These are phyloP conservation scores for Aspergillus eucalypticola DNA, from an alignment of 2,329 filamentous ascomycete species.

Conservation along the genomic window DNA sequence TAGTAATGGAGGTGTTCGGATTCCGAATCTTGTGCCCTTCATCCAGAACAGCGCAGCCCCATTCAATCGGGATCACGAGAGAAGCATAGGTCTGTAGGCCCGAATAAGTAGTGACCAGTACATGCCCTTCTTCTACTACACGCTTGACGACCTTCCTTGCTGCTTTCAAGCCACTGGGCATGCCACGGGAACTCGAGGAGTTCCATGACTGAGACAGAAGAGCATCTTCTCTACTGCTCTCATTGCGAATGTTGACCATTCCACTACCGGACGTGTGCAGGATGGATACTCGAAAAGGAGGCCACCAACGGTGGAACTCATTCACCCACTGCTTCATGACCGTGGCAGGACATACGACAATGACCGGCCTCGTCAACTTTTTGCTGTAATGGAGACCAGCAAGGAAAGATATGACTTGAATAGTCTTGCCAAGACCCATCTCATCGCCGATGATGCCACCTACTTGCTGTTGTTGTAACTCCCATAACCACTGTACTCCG, in stretches of 20 bases:
- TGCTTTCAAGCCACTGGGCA: conserved; percentile 61
- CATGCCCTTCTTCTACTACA: conserved; percentile 81
- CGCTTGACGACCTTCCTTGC: conserved; percentile 79
- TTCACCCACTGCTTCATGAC: conserved; percentile 98
- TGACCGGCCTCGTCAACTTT: conserved; percentile 77
- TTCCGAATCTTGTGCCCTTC: conserved; percentile 99
- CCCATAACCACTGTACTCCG: conserved; percentile 92
- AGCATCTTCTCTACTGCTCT: conserved; percentile 63
- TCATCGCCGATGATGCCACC: conserved; percentile 96
- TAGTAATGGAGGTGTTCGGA: conserved; percentile 89
- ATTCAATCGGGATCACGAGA: conserved; percentile 76
- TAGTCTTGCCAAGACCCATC: conserved; percentile 98
- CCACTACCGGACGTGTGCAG: conserved; percentile 93
- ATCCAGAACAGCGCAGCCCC: conserved; percentile 92
- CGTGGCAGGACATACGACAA: conserved; percentile 90
- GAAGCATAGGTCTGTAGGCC: conserved; percentile 91
- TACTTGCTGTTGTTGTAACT: conserved; percentile 84
- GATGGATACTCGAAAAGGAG: conserved; percentile 93
- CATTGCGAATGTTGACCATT: conserved; percentile 76
- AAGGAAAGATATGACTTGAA: conserved; percentile 77
- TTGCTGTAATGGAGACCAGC: conserved; percentile 91
- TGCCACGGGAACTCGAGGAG: conserved; percentile 38
- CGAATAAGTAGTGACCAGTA: conserved; percentile 92
- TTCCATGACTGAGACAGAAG: conserved; percentile 60
- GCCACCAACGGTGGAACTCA: conserved; percentile 99